These are phyloP conservation scores for Thelephora terrestris DNA, from an alignment of 1,284 basidiomycete species.

Conservation along the genomic window DNA sequence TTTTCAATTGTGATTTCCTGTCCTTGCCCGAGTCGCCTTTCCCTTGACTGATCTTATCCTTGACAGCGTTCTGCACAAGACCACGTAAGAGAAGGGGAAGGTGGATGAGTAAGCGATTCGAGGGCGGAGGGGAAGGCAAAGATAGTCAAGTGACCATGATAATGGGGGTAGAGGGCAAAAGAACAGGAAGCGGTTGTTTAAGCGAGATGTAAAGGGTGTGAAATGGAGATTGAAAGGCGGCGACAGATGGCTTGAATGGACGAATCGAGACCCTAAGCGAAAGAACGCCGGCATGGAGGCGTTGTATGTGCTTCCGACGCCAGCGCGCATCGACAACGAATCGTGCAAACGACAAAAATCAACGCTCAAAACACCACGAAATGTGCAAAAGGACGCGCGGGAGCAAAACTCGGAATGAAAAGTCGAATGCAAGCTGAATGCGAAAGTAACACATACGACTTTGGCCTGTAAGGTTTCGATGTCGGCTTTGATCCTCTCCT, in stretches of 20 bases:
- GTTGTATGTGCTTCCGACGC: too few species aligned
- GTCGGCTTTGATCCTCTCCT: slow-evolving; percentile 72
- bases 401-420: slow-evolving; percentile 1
- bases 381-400: background rate
- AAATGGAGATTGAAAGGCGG: too few species aligned
- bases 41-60: slow-evolving; percentile 65
- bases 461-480: slow-evolving; percentile 76
- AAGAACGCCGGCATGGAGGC: too few species aligned
- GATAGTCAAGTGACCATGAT: background rate
- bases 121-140: background rate
- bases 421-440: background rate
- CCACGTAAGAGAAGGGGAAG: background rate
- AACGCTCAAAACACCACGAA: too few species aligned
- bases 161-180: too few species aligned
- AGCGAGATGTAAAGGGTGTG: background rate
- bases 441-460: slow-evolving; percentile 36
- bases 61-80: slow-evolving; percentile 54
- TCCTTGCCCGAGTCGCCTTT: slow-evolving; percentile 60
- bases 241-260: too few species aligned
- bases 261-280: too few species aligned
- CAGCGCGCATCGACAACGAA: too few species aligned
- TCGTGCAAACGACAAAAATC: too few species aligned
- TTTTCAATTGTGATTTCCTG: slow-evolving; percentile 62
- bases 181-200: too few species aligned
- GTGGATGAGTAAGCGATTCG: background rate